Evolutionary conservation across 176 grass and related monocot genomes (phyloP).

Genomic region (Rhynchospora tenuis): DNA sequence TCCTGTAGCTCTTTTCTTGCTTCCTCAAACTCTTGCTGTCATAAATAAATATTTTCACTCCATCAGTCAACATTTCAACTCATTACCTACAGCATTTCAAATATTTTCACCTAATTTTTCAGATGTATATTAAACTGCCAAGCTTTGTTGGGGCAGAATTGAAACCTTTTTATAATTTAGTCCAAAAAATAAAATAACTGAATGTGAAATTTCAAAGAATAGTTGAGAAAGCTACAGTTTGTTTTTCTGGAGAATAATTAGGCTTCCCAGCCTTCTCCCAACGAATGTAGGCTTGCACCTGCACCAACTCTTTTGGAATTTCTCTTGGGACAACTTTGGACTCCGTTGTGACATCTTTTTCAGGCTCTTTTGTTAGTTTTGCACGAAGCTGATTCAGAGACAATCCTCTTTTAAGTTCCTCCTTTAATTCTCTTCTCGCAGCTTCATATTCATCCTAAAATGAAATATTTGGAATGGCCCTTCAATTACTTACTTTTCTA

Average conservation of each 20-base stretch:
- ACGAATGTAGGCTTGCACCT: slow-evolving; percentile 80
- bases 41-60: slow-evolving; percentile 22
- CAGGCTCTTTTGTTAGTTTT: slow-evolving; percentile 65
- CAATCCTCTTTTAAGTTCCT: slow-evolving; percentile 65
- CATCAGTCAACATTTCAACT: background rate
- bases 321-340: slow-evolving; percentile 21
- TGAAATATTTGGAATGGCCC: background rate
- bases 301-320: slow-evolving; percentile 69
- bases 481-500: background rate
- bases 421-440: slow-evolving; percentile 70
- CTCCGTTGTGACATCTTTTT: slow-evolving; percentile 30
- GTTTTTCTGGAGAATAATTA: slow-evolving; percentile 78
- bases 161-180: slow-evolving; percentile 3
- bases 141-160: too few species aligned
- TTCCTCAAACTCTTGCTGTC: slow-evolving; percentile 74
- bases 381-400: slow-evolving; percentile 65
- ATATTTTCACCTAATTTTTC: background rate
- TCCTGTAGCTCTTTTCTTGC: slow-evolving; percentile 72
- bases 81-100: background rate
- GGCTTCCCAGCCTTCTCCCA: slow-evolving; percentile 96
- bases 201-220: background rate
- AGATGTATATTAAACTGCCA: background rate
- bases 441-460: slow-evolving; percentile 88
- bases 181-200: background rate
- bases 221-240: slow-evolving; percentile 49